These are phyloP conservation scores for Myrica gale DNA, from an alignment of 306 rosid genomes.

Conservation along the genomic window DNA sequence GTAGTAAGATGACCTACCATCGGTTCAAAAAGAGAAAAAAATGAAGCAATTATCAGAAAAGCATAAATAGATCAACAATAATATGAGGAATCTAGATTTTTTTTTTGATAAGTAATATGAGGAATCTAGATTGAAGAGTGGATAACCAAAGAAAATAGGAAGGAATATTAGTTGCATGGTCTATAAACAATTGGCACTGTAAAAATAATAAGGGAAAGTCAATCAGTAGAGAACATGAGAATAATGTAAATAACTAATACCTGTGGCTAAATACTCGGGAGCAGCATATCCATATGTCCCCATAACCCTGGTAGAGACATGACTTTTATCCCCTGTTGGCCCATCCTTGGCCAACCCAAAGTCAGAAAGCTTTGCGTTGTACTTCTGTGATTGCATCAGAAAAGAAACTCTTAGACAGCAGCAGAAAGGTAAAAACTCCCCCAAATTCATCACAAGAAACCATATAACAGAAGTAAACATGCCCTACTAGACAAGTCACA, in stretches of 20 bases:
- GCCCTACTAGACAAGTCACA: slow-evolving; percentile 23
- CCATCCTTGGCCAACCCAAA: slow-evolving; percentile 70
- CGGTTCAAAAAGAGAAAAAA: too few relatives aligned
- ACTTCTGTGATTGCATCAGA: slow-evolving; percentile 38
- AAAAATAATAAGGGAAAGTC: neutral
- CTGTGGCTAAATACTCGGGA: slow-evolving; percentile 63
- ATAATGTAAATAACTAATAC: slow-evolving; percentile 32
- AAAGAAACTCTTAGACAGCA: slow-evolving; percentile 13
- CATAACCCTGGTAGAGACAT: slow-evolving; percentile 59
- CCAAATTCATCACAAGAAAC: slow-evolving; percentile 1
- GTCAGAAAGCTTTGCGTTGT: slow-evolving; percentile 64
- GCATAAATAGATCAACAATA: neutral
- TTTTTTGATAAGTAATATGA: too few relatives aligned
- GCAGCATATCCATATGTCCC: slow-evolving; percentile 68
- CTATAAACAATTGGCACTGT: neutral
- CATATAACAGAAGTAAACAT: slow-evolving; percentile 5
- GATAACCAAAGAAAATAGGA: neutral
- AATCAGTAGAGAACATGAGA: neutral
- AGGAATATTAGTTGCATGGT: neutral
- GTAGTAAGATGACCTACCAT: slow-evolving; percentile 54
- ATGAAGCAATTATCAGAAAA: neutral
- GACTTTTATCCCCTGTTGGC: slow-evolving; percentile 54
- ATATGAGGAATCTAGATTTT: neutral
- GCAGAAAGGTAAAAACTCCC: slow-evolving; percentile 3
- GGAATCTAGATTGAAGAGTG: neutral